phyloP scores from a whole-genome alignment of 176 grass and related monocot species.

The Zoysia japonica region DNA sequence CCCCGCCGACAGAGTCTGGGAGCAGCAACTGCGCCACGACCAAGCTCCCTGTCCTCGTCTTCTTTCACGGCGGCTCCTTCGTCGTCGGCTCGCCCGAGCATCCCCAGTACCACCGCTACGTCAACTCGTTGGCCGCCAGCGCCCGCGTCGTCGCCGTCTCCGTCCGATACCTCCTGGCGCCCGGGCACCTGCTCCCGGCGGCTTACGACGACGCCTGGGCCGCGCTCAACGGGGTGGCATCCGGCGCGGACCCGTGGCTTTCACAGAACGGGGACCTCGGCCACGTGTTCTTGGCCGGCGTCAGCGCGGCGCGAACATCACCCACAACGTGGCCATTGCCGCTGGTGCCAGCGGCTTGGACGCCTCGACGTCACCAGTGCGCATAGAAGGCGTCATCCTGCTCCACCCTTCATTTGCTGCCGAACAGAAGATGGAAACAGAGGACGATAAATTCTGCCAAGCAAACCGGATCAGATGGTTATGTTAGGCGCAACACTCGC shows the following conservation, averaged over 20 bases:
- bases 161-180: constrained; percentile 65
- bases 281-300: constrained; percentile 57
- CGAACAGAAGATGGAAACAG: constrained; percentile 18
- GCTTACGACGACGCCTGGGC: constrained; percentile 61
- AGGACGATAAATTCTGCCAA: not conserved
- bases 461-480: constrained; percentile 31
- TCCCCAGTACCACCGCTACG: constrained; percentile 28
- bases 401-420: constrained; percentile 43
- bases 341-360: not conserved
- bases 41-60: constrained; percentile 46
- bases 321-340: constrained; percentile 51
- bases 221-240: constrained; percentile 49
- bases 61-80: constrained; percentile 69
- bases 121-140: constrained; percentile 44
- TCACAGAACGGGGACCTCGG: constrained; percentile 48
- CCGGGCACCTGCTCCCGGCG: constrained; percentile 60
- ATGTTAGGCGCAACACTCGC: not conserved
- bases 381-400: constrained; percentile 27
- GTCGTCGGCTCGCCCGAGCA: constrained; percentile 40
- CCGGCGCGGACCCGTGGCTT: constrained; percentile 54
- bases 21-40: not conserved
- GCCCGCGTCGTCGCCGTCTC: constrained; percentile 54
- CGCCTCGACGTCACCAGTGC: not conserved
- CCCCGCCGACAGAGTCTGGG: not conserved
- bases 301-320: constrained; percentile 70